A percentile compares a stretch with the other conserved stretches of the same genome.
These are phyloP conservation scores for Candolleomyces eurysporus DNA, from an alignment of 768 basidiomycete genomes.

Conservation along the genomic window DNA sequence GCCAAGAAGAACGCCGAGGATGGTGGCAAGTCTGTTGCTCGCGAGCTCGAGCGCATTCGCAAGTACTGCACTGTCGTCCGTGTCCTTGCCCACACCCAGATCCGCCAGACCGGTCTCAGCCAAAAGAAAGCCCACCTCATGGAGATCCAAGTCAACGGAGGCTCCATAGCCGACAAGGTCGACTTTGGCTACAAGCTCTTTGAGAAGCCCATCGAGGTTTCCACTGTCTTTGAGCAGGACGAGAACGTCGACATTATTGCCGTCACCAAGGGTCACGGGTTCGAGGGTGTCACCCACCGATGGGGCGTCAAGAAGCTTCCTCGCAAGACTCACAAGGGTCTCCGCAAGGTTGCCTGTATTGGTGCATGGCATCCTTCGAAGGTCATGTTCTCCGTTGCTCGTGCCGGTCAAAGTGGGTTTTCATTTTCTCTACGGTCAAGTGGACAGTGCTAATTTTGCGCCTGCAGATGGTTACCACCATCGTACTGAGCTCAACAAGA, in stretches of 20 bases:
- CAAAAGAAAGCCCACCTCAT: slow-evolving; percentile 99
- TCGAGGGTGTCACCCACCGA: slow-evolving; percentile 98
- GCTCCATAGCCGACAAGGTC: slow-evolving; percentile 94
- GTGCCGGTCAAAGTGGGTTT: slow-evolving; percentile 96
- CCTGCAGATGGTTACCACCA: slow-evolving; percentile 86
- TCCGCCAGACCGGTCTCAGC: slow-evolving; percentile 93
- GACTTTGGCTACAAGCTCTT: slow-evolving; percentile 91
- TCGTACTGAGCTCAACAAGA: slow-evolving; percentile 98
- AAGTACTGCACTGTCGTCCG: slow-evolving; percentile 99
- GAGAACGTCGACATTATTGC: slow-evolving; percentile 96
- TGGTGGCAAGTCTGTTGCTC: slow-evolving; percentile 84
- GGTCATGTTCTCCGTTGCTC: slow-evolving; percentile 99
- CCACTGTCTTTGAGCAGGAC: slow-evolving; percentile 90
- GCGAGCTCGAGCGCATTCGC: slow-evolving; percentile 98
- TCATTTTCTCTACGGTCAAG: background rate
- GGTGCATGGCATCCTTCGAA: slow-evolving; percentile 98
- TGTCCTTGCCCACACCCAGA: slow-evolving; percentile 98
- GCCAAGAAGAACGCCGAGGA: slow-evolving; percentile 99
- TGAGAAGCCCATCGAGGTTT: slow-evolving; percentile 92
- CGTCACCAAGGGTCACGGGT: slow-evolving; percentile 99
- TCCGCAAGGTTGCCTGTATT: slow-evolving; percentile 98
- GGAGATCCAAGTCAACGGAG: slow-evolving; percentile 99
- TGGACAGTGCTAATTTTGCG: slow-evolving; percentile 4
- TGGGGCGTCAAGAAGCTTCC: slow-evolving; percentile 99
- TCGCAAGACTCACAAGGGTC: slow-evolving; percentile 99